These are phyloP conservation scores for Aspergillus quadricinctus DNA, from an alignment of 2,329 filamentous ascomycete species.

Conservation along the genomic window DNA sequence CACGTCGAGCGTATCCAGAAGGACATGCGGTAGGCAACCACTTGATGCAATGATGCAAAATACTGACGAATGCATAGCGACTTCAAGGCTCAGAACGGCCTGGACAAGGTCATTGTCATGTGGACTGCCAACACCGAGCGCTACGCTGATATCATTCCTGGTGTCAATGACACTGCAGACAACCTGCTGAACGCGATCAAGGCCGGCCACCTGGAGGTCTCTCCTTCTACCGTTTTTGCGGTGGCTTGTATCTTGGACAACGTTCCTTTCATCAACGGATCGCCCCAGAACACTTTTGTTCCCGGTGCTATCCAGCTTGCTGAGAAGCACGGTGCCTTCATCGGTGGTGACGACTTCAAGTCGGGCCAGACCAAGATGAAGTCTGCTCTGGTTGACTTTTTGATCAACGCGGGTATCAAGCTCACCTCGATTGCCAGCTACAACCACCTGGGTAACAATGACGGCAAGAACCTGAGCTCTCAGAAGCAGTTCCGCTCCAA, in stretches of 20 bases:
- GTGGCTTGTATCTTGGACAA: constrained; percentile 89
- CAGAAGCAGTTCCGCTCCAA: constrained; percentile 99
- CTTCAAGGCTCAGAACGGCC: constrained; percentile 78
- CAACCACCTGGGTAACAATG: constrained; percentile 99
- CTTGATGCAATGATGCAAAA: not conserved
- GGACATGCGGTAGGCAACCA: constrained; percentile 68
- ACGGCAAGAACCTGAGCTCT: constrained; percentile 96
- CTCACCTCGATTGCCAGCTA: constrained; percentile 97
- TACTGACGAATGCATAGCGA: constrained; percentile 49
- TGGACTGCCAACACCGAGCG: constrained; percentile 99
- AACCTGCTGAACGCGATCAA: constrained; percentile 88
- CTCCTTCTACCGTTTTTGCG: constrained; percentile 92
- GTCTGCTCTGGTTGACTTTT: constrained; percentile 94
- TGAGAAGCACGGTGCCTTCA: constrained; percentile 80
- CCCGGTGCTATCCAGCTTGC: constrained; percentile 87
- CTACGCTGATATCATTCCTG: constrained; percentile 79
- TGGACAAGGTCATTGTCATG: constrained; percentile 95
- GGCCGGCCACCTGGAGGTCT: constrained; percentile 80
- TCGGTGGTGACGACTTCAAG: constrained; percentile 99
- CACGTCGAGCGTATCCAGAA: constrained; percentile 91
- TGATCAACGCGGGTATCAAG: constrained; percentile 98
- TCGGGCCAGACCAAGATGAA: constrained; percentile 99
- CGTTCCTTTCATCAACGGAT: constrained; percentile 96
- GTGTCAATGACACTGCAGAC: constrained; percentile 94
- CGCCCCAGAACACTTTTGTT: constrained; percentile 98